Evolutionary conservation across 2,329 filamentous ascomycete genomes (phyloP).

Genomic region (Ilyonectria robusta): DNA sequence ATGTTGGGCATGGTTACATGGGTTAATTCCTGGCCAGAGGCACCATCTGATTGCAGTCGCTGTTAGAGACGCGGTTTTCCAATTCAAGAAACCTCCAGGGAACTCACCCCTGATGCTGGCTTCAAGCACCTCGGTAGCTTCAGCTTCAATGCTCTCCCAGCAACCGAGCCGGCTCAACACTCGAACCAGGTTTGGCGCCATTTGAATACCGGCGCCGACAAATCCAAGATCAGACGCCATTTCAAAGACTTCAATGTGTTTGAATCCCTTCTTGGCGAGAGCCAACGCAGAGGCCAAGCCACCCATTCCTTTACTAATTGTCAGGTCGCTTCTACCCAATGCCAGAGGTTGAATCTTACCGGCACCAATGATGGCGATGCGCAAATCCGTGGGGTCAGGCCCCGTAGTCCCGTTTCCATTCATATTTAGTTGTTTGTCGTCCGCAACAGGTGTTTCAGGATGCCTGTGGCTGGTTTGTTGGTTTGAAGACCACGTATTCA

Average conservation of each 20-base stretch:
- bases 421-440: not conserved
- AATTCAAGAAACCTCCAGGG: no score
- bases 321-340: not conserved
- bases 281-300: slow-evolving; percentile 80
- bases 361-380: slow-evolving; percentile 66
- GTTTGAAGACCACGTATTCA: not conserved
- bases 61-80: not conserved
- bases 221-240: slow-evolving; percentile 81
- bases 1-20: slow-evolving; percentile 80
- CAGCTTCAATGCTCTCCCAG: slow-evolving; percentile 79
- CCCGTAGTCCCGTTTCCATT: not conserved
- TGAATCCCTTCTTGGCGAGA: slow-evolving; percentile 83
- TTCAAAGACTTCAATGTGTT: slow-evolving; percentile 81
- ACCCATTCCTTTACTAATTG: slow-evolving; percentile 76
- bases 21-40: slow-evolving; percentile 77
- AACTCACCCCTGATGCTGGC: slow-evolving; percentile 78
- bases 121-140: slow-evolving; percentile 78
- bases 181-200: slow-evolving; percentile 85
- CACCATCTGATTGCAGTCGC: slow-evolving; percentile 66
- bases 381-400: slow-evolving; percentile 11
- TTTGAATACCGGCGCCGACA: slow-evolving; percentile 86
- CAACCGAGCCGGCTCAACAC: slow-evolving; percentile 82
- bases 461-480: not conserved
- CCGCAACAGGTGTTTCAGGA: not conserved
- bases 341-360: slow-evolving; percentile 50